Evolutionary conservation across 495 filamentous ascomycete genomes (phyloP).

Genomic region (Pyrenopolyporus hunteri): DNA sequence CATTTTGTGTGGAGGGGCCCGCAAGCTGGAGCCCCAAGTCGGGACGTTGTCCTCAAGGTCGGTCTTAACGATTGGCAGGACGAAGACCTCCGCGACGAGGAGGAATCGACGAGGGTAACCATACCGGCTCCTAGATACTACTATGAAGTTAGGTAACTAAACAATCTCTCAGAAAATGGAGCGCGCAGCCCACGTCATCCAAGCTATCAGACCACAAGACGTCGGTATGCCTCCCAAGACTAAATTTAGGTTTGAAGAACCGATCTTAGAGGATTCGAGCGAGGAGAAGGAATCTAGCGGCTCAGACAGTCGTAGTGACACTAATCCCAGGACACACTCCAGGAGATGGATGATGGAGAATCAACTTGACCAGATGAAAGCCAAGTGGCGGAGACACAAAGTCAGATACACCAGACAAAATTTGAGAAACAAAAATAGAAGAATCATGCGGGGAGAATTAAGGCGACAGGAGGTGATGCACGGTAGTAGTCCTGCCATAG

Average conservation of each 20-base stretch:
- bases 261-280: conserved; percentile 5
- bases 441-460: too few species aligned
- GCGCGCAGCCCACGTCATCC: conserved; percentile 27
- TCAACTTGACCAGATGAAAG: not conserved
- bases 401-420: not conserved
- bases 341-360: not conserved
- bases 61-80: not conserved
- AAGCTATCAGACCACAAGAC: not conserved
- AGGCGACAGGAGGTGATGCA: too few species aligned
- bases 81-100: not conserved
- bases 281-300: not conserved
- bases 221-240: not conserved
- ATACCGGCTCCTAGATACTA: not conserved
- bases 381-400: not conserved
- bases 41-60: conserved; percentile 12
- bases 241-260: not conserved
- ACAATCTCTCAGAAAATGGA: conserved; percentile 1
- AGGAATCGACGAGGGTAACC: conserved; percentile 3
- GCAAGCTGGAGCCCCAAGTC: not conserved
- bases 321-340: not conserved
- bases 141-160: not conserved
- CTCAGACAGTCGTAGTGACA: conserved; percentile 5
- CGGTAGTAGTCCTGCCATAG: too few species aligned
- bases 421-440: not conserved
- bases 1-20: not conserved